Evolutionary conservation across 2,329 filamentous ascomycete genomes (phyloP), one percentile per base, ranked within the genome.

Genomic region (Exophiala bonariae): DNA sequence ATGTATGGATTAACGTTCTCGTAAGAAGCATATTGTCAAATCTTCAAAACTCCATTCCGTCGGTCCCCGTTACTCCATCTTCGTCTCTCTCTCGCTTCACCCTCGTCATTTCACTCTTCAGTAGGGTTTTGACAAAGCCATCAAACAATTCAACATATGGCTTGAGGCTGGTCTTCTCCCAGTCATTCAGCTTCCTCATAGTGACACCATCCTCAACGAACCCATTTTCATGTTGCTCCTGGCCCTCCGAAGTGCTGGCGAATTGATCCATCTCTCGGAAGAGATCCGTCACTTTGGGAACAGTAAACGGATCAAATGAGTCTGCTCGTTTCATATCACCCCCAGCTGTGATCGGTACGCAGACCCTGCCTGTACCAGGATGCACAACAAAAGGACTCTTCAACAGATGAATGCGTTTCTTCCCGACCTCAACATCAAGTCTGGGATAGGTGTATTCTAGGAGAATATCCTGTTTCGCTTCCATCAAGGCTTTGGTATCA

Each of bases 391-490:
- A 99, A 1, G 93, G 93, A 53, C 86, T 91, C 67, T 99, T 99
- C 59, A 99, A 83, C 78, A 99, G 82, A 78, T 99, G 93, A 73
- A 96, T 97, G 47, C 95, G 82, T 66, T 96, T 96, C 76, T 97
- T 97, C 64, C 87, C 93, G 65, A 99, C 93, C 68, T 96, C 90
- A 52, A 93, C 91, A 75, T 99, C 93, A 44, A 99, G 86, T 31
- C 93, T 86, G 3, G 93, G 93, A 68, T 99, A 99, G 5, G 93
- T 96, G 71, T 99, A 97, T 70, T 99, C 93, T 22, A 99, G 81
- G 3, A 97, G 85, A 52, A 99, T 87, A 64, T 97, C 93, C 66
- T 96, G 90, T 71, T 96, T 97, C 17, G 90, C 89, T 61, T 96
- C 89, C 7, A 86, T 79, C 10, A 99, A 78, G 2, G 85, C 82